A percentile compares a stretch with the other conserved stretches of the same genome.
phyloP scores from a whole-genome alignment of 2,329 filamentous ascomycete species.

The Nothopassalora personata region DNA sequence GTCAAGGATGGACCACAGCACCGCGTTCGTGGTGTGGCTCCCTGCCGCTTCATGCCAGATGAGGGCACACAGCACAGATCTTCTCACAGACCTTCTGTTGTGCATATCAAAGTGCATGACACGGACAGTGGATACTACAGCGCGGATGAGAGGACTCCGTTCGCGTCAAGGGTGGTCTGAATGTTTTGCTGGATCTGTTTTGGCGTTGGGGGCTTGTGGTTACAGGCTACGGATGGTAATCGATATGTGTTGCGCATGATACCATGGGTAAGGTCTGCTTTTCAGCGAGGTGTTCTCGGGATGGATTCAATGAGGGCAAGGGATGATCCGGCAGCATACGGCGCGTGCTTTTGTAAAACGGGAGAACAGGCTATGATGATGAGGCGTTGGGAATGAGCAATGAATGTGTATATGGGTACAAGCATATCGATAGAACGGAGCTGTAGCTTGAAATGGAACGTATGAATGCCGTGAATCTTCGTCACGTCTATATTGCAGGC shows the following conservation, averaged over 20 bases:
- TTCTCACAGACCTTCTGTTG: conserved; percentile 23
- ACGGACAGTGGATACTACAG: conserved; percentile 20
- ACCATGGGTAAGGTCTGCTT: neutral
- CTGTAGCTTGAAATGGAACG: neutral
- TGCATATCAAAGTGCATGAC: conserved; percentile 24
- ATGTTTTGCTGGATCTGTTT: neutral
- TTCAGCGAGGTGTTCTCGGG: neutral
- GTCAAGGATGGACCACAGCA: conserved; percentile 40
- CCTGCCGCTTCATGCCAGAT: conserved; percentile 27
- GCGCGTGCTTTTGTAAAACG: neutral
- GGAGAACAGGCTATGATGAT: neutral
- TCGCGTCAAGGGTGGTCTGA: conserved; percentile 10
- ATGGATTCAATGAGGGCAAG: neutral
- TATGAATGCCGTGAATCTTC: too few species aligned
- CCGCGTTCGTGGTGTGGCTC: conserved; percentile 22
- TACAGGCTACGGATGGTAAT: neutral
- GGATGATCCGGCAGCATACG: neutral
- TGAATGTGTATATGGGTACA: neutral
- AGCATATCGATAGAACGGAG: neutral
- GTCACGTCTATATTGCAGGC: too few species aligned
- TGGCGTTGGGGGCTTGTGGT: neutral
- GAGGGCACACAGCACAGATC: conserved; percentile 15
- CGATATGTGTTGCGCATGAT: neutral
- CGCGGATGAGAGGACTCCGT: conserved; percentile 21
- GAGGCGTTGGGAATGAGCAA: neutral